Base-by-base conservation (phyloP, 768 basidiomycete genomes). In the Astraeus odoratus region DNA sequence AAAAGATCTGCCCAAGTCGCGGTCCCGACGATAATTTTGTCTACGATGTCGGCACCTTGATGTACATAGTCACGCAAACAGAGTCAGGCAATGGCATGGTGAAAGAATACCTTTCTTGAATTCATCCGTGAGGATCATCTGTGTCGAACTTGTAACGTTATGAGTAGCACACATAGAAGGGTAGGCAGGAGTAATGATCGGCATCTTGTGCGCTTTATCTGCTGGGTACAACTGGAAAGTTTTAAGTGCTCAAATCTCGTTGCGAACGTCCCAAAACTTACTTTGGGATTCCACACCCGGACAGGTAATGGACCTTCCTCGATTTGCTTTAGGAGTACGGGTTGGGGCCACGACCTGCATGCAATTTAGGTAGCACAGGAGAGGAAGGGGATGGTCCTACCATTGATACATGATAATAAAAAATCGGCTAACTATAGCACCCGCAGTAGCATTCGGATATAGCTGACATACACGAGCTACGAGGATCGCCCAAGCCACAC, bases 161-260 rank as follows among this genome's bases (percentile, higher is more conserved):
- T 99, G 96, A 15, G 96, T 99, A 20, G 95, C 81, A 64, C 95
- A 98, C 95, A 99, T 99, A 5, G 95, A 84, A 37, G 96, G 96
- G 66, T 97, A 99, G 9, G 96, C 94, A 3, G 96, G 96, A 2
- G 96, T 99, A 56, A 99, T 98, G 58, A 99, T 97, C 10, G 96
- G 96, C 96, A 98, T 98, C 53, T 91, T 78, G 67, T 99, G 96
- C n/a, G 88, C 78, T 47, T 88, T 76, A 64, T 97, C 93, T 48
- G 80, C 80, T 4, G 92, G 92, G 63, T 95, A 97, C 44, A 96
- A 64, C 87, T 94, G 48, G 18, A 30, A n/a, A 40, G 10, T 16
- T 36, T 15, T 10, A 18, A 10, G 5, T 3, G 16, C 22, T 6
- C 0, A 10, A 19, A 23, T n/a, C n/a, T n/a, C n/a, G n/a, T n/a